phyloP scores from a whole-genome alignment of 441 rosid species.

The Sinapis alba region DNA sequence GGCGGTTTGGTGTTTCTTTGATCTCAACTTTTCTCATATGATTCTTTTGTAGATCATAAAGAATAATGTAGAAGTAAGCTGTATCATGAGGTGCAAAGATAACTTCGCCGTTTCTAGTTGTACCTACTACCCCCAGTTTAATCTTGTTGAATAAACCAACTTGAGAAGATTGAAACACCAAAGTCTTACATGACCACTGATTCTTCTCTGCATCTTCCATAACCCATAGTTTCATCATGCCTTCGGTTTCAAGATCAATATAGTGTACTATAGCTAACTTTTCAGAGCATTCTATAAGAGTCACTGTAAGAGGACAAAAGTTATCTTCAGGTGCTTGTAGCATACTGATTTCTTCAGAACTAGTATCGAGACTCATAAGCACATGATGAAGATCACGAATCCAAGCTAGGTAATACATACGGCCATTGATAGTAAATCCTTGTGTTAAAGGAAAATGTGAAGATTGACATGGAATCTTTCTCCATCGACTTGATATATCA shows the following conservation, averaged over 20 bases:
- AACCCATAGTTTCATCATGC: neutral
- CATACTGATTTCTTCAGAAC: slow-evolving; percentile 12
- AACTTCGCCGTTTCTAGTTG: slow-evolving; percentile 4
- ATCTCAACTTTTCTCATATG: neutral
- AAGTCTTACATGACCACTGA: neutral
- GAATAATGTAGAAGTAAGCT: neutral
- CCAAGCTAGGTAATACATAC: slow-evolving; percentile 7
- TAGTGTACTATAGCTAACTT: neutral
- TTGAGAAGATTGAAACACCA: slow-evolving; percentile 16
- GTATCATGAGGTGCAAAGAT: slow-evolving; percentile 1
- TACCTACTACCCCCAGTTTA: neutral
- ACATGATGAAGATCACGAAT: neutral
- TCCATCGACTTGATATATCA: neutral
- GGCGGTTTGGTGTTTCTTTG: neutral
- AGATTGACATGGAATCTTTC: neutral
- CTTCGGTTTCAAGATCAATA: neutral
- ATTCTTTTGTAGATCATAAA: slow-evolving; percentile 11
- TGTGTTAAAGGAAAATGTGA: neutral
- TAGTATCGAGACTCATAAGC: slow-evolving; percentile 6
- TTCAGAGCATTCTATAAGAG: neutral
- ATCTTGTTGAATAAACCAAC: neutral
- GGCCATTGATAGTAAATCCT: slow-evolving; percentile 1
- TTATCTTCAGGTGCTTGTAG: neutral
- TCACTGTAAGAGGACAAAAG: neutral
- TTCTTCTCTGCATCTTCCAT: slow-evolving; percentile 1